Percentiles rank a stretch among this genome's conserved stretches.
phyloP scores from a whole-genome alignment of 2,329 filamentous ascomycete species.

The Phialemoniopsis sp. region DNA sequence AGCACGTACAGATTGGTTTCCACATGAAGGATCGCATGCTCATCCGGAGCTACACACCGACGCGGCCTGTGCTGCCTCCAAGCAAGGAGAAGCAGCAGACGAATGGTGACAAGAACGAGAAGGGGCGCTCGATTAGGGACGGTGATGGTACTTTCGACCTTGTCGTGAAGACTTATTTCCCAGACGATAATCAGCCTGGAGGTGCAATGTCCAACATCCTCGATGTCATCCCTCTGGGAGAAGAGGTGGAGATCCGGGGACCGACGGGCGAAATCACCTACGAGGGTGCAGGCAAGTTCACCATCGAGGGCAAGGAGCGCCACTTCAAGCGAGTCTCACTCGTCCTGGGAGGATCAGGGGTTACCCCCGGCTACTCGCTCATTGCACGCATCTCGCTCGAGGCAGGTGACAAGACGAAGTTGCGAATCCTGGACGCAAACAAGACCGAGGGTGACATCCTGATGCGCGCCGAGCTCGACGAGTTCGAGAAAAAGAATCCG shows the following conservation, averaged over 20 bases:
- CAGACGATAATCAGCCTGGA: conserved; percentile 38
- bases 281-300: conserved; percentile 38
- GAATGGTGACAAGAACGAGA: neutral
- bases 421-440: conserved; percentile 42
- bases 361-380: conserved; percentile 48
- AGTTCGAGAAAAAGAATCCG: conserved; percentile 26
- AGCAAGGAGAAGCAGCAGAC: conserved; percentile 5
- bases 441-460: conserved; percentile 42
- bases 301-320: conserved; percentile 32
- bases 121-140: conserved; percentile 12
- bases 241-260: conserved; percentile 46
- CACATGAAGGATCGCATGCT: conserved; percentile 47
- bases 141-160: conserved; percentile 42
- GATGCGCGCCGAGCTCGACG: conserved; percentile 33
- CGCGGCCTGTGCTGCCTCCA: conserved; percentile 31
- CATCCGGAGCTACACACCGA: conserved; percentile 46
- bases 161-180: conserved; percentile 48
- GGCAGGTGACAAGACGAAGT: conserved; percentile 26
- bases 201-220: conserved; percentile 51
- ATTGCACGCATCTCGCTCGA: conserved; percentile 34
- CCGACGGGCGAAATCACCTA: conserved; percentile 47
- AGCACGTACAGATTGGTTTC: conserved; percentile 49
- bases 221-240: conserved; percentile 41
- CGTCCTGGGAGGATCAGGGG: conserved; percentile 44
- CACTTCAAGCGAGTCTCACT: conserved; percentile 39